Conservation (phyloP, 352 stramenopile species). For the Pythium vanterpoolii region DNA sequence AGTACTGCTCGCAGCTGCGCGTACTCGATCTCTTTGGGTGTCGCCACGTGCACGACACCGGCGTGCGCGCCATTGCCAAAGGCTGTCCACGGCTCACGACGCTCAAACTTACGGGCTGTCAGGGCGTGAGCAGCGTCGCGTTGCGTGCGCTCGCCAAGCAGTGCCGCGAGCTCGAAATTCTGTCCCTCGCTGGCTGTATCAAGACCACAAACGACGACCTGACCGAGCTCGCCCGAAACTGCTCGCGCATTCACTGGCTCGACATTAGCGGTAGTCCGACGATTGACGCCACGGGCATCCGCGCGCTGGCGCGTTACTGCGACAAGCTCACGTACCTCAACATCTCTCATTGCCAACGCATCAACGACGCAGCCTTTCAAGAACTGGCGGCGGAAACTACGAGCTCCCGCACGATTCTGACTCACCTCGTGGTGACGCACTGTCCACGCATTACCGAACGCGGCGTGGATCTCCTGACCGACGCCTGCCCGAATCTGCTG, state of each 20-base stretch:
- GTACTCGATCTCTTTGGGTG: slow-evolving; percentile 87
- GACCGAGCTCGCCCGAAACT: slow-evolving; percentile 42
- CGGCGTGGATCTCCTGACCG: slow-evolving; percentile 60
- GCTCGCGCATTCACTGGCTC: slow-evolving; percentile 60
- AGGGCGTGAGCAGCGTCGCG: slow-evolving; percentile 68
- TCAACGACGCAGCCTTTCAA: slow-evolving; percentile 67
- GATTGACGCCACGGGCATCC: slow-evolving; percentile 56
- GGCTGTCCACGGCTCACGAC: slow-evolving; percentile 85
- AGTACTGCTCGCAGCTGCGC: slow-evolving; percentile 67
- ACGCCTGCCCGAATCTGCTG: slow-evolving; percentile 65
- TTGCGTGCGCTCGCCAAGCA: slow-evolving; percentile 70
- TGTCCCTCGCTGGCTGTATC: slow-evolving; percentile 84
- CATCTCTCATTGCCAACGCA: slow-evolving; percentile 65
- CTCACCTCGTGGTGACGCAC: slow-evolving; percentile 55
- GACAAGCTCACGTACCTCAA: slow-evolving; percentile 60
- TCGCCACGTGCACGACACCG: slow-evolving; percentile 80
- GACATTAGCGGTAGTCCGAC: slow-evolving; percentile 81
- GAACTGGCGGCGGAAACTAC: slow-evolving; percentile 32
- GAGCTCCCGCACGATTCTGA: slow-evolving; percentile 23
- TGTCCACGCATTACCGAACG: slow-evolving; percentile 71
- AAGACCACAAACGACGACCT: slow-evolving; percentile 81
- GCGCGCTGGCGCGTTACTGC: slow-evolving; percentile 57
- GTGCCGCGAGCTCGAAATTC: slow-evolving; percentile 60
- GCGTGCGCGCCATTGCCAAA: slow-evolving; percentile 74
- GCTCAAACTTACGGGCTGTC: slow-evolving; percentile 85